phyloP scores from a whole-genome alignment of 2,329 filamentous ascomycete genomes.

The Exophiala spinifera region DNA sequence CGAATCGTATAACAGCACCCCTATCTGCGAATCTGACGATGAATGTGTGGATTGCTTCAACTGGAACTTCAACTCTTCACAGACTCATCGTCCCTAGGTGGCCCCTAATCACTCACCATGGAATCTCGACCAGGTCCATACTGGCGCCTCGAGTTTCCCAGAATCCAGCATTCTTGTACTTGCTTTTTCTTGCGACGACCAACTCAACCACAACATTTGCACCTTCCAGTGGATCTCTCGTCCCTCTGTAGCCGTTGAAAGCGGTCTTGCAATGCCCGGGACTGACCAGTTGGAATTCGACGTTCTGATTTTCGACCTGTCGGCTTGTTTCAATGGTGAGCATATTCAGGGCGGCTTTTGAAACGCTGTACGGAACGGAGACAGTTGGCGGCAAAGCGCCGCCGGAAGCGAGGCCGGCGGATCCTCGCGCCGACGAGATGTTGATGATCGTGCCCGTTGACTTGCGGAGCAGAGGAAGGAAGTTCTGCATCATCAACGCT shows the following conservation, averaged over 20 bases:
- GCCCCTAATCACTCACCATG: neutral
- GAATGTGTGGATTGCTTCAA: slow-evolving; percentile 27
- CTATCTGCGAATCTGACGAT: slow-evolving; percentile 19
- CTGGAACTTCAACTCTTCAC: slow-evolving; percentile 19
- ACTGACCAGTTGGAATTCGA: slow-evolving; percentile 7
- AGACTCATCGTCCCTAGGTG: too few relatives aligned
- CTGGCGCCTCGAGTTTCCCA: slow-evolving; percentile 7
- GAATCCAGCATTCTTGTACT: slow-evolving; percentile 6
- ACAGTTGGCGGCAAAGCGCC: slow-evolving; percentile 8
- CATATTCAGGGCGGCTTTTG: slow-evolving; percentile 20
- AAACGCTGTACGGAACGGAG: slow-evolving; percentile 14
- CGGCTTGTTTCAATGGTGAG: slow-evolving; percentile 18
- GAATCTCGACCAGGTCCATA: slow-evolving; percentile 5
- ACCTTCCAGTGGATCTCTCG: slow-evolving; percentile 12
- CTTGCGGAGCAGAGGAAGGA: slow-evolving; percentile 32
- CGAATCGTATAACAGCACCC: slow-evolving; percentile 23
- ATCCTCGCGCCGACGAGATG: slow-evolving; percentile 34
- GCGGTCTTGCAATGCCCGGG: slow-evolving; percentile 22
- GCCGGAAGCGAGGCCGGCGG: slow-evolving; percentile 17
- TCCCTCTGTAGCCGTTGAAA: slow-evolving; percentile 11
- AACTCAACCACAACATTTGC: slow-evolving; percentile 18
- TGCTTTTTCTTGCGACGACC: slow-evolving; percentile 3
- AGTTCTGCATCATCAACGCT: slow-evolving; percentile 35
- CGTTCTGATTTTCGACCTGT: slow-evolving; percentile 3
- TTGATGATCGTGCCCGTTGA: slow-evolving; percentile 35